These are phyloP conservation scores for Sechiopsis laciniata DNA, from an alignment of 306 rosid species.

Conservation along the genomic window DNA sequence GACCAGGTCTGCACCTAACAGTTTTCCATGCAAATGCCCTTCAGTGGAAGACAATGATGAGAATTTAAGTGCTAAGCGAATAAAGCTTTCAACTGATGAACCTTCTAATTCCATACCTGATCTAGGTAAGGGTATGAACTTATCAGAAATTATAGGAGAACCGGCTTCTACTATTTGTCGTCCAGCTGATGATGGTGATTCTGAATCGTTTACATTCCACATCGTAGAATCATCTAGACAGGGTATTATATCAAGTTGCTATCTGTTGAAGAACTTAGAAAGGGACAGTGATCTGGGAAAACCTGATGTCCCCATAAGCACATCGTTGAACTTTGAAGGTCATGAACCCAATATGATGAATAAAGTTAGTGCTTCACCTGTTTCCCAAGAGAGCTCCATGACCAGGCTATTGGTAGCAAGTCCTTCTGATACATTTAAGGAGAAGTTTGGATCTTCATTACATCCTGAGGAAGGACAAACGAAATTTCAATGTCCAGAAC, in stretches of 20 bases:
- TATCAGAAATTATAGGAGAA: conserved; percentile 36
- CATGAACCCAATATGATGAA: conserved; percentile 40
- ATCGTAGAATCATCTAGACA: conserved; percentile 72
- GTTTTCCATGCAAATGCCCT: conserved; percentile 34
- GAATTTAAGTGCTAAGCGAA: conserved; percentile 50
- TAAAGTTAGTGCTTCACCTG: conserved; percentile 69
- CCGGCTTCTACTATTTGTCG: conserved; percentile 29
- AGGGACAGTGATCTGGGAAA: conserved; percentile 32
- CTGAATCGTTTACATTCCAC: conserved; percentile 44
- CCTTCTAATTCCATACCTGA: conserved; percentile 37
- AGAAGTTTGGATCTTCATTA: conserved; percentile 46
- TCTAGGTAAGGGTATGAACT: conserved; percentile 34
- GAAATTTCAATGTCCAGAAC: conserved; percentile 32
- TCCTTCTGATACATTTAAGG: conserved; percentile 37
- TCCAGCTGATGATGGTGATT: conserved; percentile 36
- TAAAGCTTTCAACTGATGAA: conserved; percentile 52
- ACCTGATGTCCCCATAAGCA: conserved; percentile 38
- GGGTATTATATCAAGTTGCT: conserved; percentile 69
- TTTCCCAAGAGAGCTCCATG: conserved; percentile 80
- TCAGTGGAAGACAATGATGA: conserved; percentile 35
- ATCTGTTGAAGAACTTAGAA: conserved; percentile 49
- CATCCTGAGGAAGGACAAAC: conserved; percentile 41
- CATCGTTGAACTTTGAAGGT: conserved; percentile 32
- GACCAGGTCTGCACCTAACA: conserved; percentile 35
- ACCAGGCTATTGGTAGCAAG: conserved; percentile 54